Evolutionary conservation across 2,329 filamentous ascomycete genomes (phyloP), one percentile per base, ranked within the genome.

Genomic region (Beauveria medogensis): DNA sequence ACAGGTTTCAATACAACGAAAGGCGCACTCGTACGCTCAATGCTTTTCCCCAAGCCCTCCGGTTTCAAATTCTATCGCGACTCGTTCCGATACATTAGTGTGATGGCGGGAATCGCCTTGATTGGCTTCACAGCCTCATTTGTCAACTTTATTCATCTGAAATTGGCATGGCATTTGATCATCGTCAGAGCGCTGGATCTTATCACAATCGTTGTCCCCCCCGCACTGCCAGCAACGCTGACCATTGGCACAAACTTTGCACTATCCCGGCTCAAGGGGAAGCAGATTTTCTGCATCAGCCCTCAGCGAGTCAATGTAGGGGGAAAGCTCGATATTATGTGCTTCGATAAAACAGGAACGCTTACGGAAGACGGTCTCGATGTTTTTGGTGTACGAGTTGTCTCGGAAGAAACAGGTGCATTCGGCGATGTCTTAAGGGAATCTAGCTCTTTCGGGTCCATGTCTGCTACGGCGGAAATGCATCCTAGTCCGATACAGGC

Each of bases 261-360:
- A 2, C 78, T 99, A 2, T 87, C 84, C 12, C 85, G 94, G 28
- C 79, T 99, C 34, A 96, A 92, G 74, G 85, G 87, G 65, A 92
- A 95, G 72, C 83, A 92, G 48, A 97, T 99, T 43, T 99, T 96
- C 70, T 99, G 94, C 70, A 99, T 97, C 69, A 97, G 93, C 66
- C 94, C 95, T 0, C 94, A 99, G 70, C 85, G 94, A 68, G 93
- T 99, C 61, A 99, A 97, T 69, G 92, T 99, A 6, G 94, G 90
- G 18, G 94, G 95, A 55, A 97, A 97, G 73, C 78, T 99, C 4
- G 94, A 99, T 70, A 85, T 97, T 12, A 90, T 99, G 76, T 97
- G 93, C 74, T 99, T 99, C 65, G 94, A 99, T 76, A 99, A 99
- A 76, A 99, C 94, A 0, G 94, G 94, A n/a, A 99, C 94, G 0